Conservation (phyloP, 116 monocot genomes). For the Phalaenopsis hybrid region DNA sequence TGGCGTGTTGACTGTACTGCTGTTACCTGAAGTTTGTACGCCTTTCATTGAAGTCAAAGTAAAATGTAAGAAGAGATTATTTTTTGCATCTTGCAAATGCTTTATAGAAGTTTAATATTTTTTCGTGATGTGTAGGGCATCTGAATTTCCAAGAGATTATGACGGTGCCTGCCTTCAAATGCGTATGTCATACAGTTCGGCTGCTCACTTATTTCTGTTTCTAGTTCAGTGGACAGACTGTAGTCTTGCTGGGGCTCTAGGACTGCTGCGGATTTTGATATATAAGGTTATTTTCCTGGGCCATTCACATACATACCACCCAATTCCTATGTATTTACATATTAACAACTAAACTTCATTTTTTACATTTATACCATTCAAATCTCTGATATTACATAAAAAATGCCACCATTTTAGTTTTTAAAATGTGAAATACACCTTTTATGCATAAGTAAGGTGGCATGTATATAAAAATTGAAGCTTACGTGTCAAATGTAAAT, state of each 20-base stretch:
- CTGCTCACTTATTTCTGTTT: conserved; percentile 69
- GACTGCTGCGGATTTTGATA: conserved; percentile 69
- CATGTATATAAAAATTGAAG: no score
- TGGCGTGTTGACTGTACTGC: neutral
- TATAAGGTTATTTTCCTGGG: conserved; percentile 41
- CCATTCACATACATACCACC: no score
- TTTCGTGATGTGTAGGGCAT: conserved; percentile 41
- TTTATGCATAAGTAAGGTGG: no score
- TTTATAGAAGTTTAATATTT: neutral
- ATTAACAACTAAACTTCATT: no score
- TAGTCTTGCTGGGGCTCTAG: conserved; percentile 76
- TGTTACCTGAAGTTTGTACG: neutral
- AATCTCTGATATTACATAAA: no score
- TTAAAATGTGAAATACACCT: no score
- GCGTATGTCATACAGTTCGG: conserved; percentile 80
- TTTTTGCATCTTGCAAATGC: neutral
- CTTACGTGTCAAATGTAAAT: no score
- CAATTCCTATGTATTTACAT: no score
- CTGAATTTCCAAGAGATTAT: conserved; percentile 65
- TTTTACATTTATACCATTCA: no score
- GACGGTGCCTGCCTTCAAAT: conserved; percentile 82
- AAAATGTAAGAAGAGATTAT: neutral
- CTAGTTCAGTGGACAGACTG: conserved; percentile 82
- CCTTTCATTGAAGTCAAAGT: neutral
- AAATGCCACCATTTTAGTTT: no score